A percentile compares a stretch with the other conserved stretches of the same genome.
These are phyloP conservation scores for Tephrocybe sp. DNA, from an alignment of 768 basidiomycete species.

Conservation along the genomic window DNA sequence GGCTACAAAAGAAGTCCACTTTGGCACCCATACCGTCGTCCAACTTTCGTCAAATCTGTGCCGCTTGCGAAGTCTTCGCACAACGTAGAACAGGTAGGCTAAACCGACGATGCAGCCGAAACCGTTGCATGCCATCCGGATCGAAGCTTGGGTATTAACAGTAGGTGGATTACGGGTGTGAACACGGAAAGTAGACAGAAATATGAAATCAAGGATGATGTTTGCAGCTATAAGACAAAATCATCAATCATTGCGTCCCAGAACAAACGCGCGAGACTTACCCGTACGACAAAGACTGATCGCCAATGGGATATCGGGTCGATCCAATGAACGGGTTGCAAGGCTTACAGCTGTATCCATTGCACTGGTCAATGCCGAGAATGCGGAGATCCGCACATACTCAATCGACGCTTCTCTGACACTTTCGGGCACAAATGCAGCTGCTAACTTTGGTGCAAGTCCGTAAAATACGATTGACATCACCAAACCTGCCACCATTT, in stretches of 20 bases:
- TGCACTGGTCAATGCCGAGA: constrained; percentile 2
- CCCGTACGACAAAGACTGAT: neutral
- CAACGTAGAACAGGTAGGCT: constrained; percentile 17
- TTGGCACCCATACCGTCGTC: constrained; percentile 19
- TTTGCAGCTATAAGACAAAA: constrained; percentile 1
- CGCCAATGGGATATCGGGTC: constrained; percentile 3
- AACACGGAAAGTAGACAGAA: constrained; percentile 3
- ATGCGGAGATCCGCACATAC: constrained; percentile 3
- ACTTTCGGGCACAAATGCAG: constrained; percentile 1
- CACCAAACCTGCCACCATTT: constrained; percentile 1
- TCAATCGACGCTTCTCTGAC: neutral
- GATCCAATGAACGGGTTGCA: constrained; percentile 2
- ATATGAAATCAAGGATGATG: constrained; percentile 5
- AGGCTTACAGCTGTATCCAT: constrained; percentile 3
- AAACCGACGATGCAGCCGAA: constrained; percentile 8
- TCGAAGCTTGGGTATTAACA: constrained; percentile 4
- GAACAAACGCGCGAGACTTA: neutral
- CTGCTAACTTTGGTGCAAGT: constrained; percentile 1
- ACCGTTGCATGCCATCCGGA: neutral
- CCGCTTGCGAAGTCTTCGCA: constrained; percentile 2
- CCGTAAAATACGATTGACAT: neutral
- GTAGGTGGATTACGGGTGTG: neutral
- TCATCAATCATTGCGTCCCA: neutral
- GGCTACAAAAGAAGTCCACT: constrained; percentile 6
- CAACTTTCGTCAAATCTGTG: constrained; percentile 13